Base-by-base conservation (phyloP, 2,329 filamentous ascomycete genomes). In the Colletotrichum sp. region DNA sequence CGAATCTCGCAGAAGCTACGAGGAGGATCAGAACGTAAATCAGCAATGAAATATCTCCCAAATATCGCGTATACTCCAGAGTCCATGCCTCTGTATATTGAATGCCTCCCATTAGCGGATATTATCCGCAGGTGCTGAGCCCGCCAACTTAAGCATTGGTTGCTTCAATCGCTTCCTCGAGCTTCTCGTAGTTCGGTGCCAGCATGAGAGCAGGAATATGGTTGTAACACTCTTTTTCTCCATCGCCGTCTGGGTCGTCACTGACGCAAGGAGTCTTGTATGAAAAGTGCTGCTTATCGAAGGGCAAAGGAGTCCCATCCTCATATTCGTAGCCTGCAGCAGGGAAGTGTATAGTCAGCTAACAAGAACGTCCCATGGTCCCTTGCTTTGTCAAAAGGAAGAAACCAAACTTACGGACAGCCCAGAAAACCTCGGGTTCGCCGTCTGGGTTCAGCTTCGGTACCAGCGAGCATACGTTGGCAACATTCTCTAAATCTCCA, bases 41-140 rank as follows among this genome's bases (percentile, higher is more conserved):
- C 0, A 36, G 34, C 34, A 36, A 36, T 36, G 34, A 36, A 7
- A 36, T 1, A 36, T 36, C 15, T 36, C 15, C 34, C 34, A 36
- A 36, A 15, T 36, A 7, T 36, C 15, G 34, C 34, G 34, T 36
- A 1, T 36, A 36, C 34, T 36, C 7, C 34, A 36, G 6, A 8
- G 3, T 36, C 7, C 15, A 36, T 36, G 34, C 6, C 34, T 36
- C 34, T 36, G 15, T 36, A 36, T 36, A 36, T 36, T 36, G 0
- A 0, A 1, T 36, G 13, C 0, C 34, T 15, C 15, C 34, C 0
- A 16, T 15, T 0, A 36, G 34, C 15, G 15, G 0, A 36, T 36
- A 5, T 36, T 1, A 36, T 5, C 34, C 0, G 34, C 15, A 36
- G 1, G 15, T 0, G 34, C 34, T 36, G 34, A 36, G 34, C 34